Conservation (phyloP, 2,329 filamentous ascomycete species). For the Colletotrichum eleusines region DNA sequence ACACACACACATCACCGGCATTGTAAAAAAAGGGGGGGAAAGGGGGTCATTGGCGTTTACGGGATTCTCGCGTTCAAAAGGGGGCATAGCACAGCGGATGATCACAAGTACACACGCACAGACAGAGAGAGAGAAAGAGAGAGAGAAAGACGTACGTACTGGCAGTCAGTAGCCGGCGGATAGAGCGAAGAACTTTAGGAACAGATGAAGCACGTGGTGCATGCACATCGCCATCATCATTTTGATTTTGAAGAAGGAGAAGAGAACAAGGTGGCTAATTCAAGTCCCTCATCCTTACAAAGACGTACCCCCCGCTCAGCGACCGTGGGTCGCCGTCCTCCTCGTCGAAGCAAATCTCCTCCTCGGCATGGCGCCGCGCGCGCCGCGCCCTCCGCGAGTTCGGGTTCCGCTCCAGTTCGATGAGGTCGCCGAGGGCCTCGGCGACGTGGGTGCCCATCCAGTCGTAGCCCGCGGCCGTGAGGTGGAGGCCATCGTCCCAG, state of each 20-base stretch:
- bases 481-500: conserved; percentile 73
- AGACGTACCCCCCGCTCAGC: conserved; percentile 65
- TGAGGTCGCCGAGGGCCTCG: conserved; percentile 62
- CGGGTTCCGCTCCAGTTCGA: conserved; percentile 35
- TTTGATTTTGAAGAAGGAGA: conserved; percentile 24
- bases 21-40: conserved; percentile 21
- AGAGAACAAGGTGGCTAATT: conserved; percentile 53
- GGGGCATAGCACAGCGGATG: conserved; percentile 36
- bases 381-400: conserved; percentile 44
- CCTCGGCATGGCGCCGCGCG: conserved; percentile 52
- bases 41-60: conserved; percentile 28
- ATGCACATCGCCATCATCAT: not conserved
- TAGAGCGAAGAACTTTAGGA: conserved; percentile 9
- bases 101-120: not conserved
- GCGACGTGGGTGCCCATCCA: conserved; percentile 71
- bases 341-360: conserved; percentile 59
- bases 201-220: not conserved
- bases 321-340: conserved; percentile 60
- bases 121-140: not conserved
- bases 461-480: conserved; percentile 70
- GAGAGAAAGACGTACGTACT: not conserved
- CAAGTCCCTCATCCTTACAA: conserved; percentile 65
- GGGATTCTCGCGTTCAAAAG: conserved; percentile 29
- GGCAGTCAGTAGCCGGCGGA: not conserved
- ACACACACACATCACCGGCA: conserved; percentile 21